These are phyloP conservation scores for Aspergillus udagawae DNA, from an alignment of 2,329 filamentous ascomycete genomes.

Conservation along the genomic window DNA sequence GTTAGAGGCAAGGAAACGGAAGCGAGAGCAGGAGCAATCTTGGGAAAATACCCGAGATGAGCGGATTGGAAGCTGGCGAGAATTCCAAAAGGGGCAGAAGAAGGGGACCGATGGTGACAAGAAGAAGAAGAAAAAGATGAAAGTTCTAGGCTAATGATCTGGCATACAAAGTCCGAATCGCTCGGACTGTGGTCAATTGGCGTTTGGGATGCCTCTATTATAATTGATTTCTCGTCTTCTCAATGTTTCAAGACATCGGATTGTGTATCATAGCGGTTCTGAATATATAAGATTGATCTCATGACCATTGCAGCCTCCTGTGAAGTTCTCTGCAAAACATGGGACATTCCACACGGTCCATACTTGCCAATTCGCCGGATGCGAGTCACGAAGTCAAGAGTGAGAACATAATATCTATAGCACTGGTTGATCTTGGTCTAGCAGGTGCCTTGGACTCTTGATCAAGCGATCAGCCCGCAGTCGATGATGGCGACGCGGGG, in stretches of 20 bases:
- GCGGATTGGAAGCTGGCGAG: conserved; percentile 89
- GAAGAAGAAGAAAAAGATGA: conserved; percentile 60
- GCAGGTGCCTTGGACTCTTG: background rate
- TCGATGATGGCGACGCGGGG: background rate
- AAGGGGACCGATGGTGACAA: conserved; percentile 48
- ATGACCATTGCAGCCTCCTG: too few species aligned
- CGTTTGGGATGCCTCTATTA: background rate
- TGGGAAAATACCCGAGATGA: conserved; percentile 93
- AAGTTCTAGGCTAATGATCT: conserved; percentile 41
- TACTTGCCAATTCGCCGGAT: too few species aligned
- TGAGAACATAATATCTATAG: background rate
- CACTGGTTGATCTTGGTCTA: background rate
- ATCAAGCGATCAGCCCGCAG: background rate
- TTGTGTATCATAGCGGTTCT: background rate
- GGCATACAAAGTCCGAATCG: background rate
- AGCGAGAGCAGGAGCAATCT: conserved; percentile 87
- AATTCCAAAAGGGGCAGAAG: conserved; percentile 71
- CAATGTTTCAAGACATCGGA: background rate
- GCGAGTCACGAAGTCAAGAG: too few species aligned
- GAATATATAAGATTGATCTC: background rate
- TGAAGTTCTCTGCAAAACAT: too few species aligned
- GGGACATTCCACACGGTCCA: background rate
- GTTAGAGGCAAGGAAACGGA: conserved; percentile 71
- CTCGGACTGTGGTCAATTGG: background rate
- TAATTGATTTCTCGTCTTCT: background rate